phyloP scores from a whole-genome alignment of 495 filamentous ascomycete species.

The Aspergillus affinis region DNA sequence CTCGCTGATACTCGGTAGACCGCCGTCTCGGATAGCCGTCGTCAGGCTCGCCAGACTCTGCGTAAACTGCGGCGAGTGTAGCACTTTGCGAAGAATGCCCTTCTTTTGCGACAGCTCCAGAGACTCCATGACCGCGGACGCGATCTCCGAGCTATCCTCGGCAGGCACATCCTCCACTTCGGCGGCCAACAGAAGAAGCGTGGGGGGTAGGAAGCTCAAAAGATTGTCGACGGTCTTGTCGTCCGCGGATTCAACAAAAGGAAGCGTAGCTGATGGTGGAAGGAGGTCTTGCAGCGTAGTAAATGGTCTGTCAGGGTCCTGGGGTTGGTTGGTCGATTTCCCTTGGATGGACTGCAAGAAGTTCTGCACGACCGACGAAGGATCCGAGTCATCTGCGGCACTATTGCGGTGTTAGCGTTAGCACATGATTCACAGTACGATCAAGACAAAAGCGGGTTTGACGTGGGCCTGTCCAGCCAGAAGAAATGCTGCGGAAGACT shows the following conservation, averaged over 20 bases:
- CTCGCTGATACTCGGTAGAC: slow-evolving; percentile 83
- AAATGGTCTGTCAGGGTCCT: slow-evolving; percentile 60
- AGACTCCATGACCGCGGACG: slow-evolving; percentile 69
- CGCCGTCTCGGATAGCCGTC: slow-evolving; percentile 87
- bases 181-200: slow-evolving; percentile 70
- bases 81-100: slow-evolving; percentile 72
- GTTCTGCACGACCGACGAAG: slow-evolving; percentile 70
- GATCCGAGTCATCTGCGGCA: slow-evolving; percentile 50
- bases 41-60: slow-evolving; percentile 85
- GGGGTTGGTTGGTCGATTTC: slow-evolving; percentile 42
- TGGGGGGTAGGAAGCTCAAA: slow-evolving; percentile 71
- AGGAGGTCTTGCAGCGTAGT: slow-evolving; percentile 89
- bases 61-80: slow-evolving; percentile 87
- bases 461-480: slow-evolving; percentile 9
- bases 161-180: slow-evolving; percentile 57
- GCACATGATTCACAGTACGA: slow-evolving; percentile 16
- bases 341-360: slow-evolving; percentile 83
- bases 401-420: slow-evolving; percentile 21
- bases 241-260: slow-evolving; percentile 67
- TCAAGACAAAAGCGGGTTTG: not conserved
- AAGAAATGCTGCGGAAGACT: slow-evolving; percentile 8
- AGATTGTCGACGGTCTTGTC: slow-evolving; percentile 68
- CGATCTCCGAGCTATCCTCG: slow-evolving; percentile 62
- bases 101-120: slow-evolving; percentile 77
- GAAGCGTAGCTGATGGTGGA: slow-evolving; percentile 69